These are phyloP conservation scores for Carex myosuroides DNA, from an alignment of 176 grass and related monocot genomes.

Conservation along the genomic window DNA sequence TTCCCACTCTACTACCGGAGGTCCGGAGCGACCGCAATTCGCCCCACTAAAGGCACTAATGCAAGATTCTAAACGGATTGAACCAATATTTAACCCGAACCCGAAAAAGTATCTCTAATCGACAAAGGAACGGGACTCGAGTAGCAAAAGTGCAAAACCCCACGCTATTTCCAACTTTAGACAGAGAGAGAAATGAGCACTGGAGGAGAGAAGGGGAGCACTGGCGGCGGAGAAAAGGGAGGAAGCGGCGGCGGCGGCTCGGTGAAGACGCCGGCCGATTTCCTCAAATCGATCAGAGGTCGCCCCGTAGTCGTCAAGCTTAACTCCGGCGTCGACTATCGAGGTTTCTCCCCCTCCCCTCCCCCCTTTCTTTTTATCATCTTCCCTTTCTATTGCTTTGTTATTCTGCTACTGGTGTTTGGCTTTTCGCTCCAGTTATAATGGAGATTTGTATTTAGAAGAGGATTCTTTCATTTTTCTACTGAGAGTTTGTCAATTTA, in stretches of 20 bases:
- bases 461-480: not conserved
- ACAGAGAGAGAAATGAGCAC: constrained; percentile 40
- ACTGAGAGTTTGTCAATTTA: not conserved
- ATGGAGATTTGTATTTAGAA: not conserved
- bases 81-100: not conserved
- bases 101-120: not conserved
- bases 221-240: constrained; percentile 23
- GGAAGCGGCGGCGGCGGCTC: constrained; percentile 28
- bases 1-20: no score
- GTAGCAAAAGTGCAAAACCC: not conserved
- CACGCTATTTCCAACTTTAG: not conserved
- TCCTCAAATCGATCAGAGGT: constrained; percentile 93
- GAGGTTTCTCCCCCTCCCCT: constrained; percentile 33
- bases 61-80: not conserved
- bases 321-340: constrained; percentile 89
- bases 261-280: constrained; percentile 89
- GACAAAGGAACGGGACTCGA: not conserved
- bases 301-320: constrained; percentile 95
- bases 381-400: not conserved
- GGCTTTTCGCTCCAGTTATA: not conserved
- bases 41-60: no score
- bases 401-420: not conserved
- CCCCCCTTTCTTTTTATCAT: not conserved
- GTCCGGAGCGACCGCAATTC: no score
- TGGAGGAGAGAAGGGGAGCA: constrained; percentile 43